phyloP scores from a whole-genome alignment of 129 eudicot species.

The Escallonia herrerae region DNA sequence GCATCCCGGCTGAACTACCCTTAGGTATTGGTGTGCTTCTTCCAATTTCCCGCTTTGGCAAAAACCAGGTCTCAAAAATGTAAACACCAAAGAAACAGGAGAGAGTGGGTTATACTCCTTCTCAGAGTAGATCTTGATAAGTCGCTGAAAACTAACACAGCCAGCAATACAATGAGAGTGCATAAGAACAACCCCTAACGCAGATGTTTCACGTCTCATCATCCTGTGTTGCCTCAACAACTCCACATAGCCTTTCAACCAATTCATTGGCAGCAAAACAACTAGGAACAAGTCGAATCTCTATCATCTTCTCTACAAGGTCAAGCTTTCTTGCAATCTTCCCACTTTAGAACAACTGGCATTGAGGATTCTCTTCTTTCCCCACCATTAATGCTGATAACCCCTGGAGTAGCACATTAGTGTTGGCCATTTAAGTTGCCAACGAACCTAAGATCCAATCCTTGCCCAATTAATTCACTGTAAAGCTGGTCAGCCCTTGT shows the following conservation, averaged over 20 bases:
- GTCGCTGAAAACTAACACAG: conserved; percentile 42
- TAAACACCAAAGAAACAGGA: conserved; percentile 37
- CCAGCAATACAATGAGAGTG: conserved; percentile 53
- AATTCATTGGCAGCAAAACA: conserved; percentile 41
- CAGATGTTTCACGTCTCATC: conserved; percentile 47
- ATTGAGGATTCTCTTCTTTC: conserved; percentile 17
- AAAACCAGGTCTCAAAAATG: conserved; percentile 28
- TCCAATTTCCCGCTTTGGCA: conserved; percentile 31
- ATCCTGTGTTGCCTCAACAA: conserved; percentile 29
- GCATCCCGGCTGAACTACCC: conserved; percentile 19
- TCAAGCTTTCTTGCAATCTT: conserved; percentile 44
- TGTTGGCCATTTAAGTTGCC: too few species aligned
- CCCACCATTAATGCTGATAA: too few species aligned
- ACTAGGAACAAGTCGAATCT: conserved; percentile 46
- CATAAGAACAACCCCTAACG: conserved; percentile 51
- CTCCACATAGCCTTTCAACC: conserved; percentile 39
- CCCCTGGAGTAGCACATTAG: too few species aligned
- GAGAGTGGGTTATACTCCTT: conserved; percentile 62
- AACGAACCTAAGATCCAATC: too few species aligned
- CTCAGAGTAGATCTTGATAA: conserved; percentile 59
- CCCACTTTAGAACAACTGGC: conserved; percentile 47
- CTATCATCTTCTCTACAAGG: conserved; percentile 42
- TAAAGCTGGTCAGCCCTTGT: conserved; percentile 20
- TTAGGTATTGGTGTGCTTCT: conserved; percentile 55
- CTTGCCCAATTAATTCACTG: conserved; percentile 2